Base-by-base conservation (phyloP, 345 rosid genomes). In the Durio zibethinus region DNA sequence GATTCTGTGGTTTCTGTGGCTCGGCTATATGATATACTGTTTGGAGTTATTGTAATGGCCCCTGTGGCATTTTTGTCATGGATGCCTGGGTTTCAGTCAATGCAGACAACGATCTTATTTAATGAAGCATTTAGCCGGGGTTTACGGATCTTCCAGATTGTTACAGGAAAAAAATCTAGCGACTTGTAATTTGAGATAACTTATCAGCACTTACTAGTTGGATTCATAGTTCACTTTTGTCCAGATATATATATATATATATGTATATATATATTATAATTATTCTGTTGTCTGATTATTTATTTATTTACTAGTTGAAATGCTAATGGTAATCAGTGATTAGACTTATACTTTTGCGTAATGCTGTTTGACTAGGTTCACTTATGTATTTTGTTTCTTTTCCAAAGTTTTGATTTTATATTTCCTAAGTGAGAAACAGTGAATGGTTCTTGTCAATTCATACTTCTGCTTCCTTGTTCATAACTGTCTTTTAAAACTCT, bases 41-140 rank as follows among this genome's bases (percentile, higher is more conserved):
- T 94, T 18, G 97, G 97, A 77, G 76, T 94, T 40, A 76, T 92
- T n/a, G 90, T 92, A 42, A 81, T 92, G 94, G 89, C 83, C 59
- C 97, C 94, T 4, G 88, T 92, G 80, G 98, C 95, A 33, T 82
- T 88, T 77, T 73, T 94, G 35, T 90, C 98, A 4, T 94, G 98
- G 98, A 83, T 94, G 87, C 98, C 97, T 15, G 97, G 91, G 40
- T 89, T 92, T 77, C 94, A 94, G 63, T 81, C 90, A 1, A 93
- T 93, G 98, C 94, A 94, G 84, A 90, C 93, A 4, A 89, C 97
- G 85, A 86, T 94, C 78, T 79, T 94, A 80, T 94, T 93, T 81
- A 93, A 93, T 74, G 90, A 89, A 76, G 98, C 97, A n/a, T 93
- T 93, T 77, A 91, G 98, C 88, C 83, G 93, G 67, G 98, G 98